Conservation (phyloP, 1,139 yeast genomes). For the Debaryomycetaceae sp. region DNA sequence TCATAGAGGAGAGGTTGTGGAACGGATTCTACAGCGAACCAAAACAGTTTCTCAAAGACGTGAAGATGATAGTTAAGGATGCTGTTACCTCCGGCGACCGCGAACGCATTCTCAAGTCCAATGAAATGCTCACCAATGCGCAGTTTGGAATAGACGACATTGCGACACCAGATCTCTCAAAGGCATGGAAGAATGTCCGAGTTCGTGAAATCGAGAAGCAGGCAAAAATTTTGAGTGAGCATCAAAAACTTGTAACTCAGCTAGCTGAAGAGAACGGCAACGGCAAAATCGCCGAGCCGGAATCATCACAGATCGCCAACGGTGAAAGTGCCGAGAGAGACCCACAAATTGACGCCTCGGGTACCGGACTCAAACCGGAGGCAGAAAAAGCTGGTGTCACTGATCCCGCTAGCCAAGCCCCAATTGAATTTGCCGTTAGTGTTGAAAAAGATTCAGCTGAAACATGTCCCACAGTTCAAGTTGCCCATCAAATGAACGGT, state of each 20-base stretch:
- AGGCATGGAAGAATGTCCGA: slow-evolving; percentile 67
- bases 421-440: slow-evolving; percentile 5
- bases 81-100: slow-evolving; percentile 68
- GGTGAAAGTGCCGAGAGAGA: not conserved
- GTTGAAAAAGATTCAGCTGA: not conserved
- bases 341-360: not conserved
- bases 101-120: slow-evolving; percentile 77
- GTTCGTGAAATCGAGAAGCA: slow-evolving; percentile 56
- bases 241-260: slow-evolving; percentile 9
- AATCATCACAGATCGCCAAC: not conserved
- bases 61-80: slow-evolving; percentile 76
- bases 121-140: slow-evolving; percentile 94
- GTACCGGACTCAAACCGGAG: not conserved
- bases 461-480: not conserved
- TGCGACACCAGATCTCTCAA: slow-evolving; percentile 57
- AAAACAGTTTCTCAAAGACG: slow-evolving; percentile 74
- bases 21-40: slow-evolving; percentile 94
- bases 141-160: slow-evolving; percentile 93
- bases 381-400: slow-evolving; percentile 9
- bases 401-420: slow-evolving; percentile 12
- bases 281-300: not conserved
- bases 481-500: too few species aligned
- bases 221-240: slow-evolving; percentile 32
- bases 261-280: not conserved
- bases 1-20: slow-evolving; percentile 92